Conservation (phyloP, 441 rosid genomes). For the Corymbia citriodora region DNA sequence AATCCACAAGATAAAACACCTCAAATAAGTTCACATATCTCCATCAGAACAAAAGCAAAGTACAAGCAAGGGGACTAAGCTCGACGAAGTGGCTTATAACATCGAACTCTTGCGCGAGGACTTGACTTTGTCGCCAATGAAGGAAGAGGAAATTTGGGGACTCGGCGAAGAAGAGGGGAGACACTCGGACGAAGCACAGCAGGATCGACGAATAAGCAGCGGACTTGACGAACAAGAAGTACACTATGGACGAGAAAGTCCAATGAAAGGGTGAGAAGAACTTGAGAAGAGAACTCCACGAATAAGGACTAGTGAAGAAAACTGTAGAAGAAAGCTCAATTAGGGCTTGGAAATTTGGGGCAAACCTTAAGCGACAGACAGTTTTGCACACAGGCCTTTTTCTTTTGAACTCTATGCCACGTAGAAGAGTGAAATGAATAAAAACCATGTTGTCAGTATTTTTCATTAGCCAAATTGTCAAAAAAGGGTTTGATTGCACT, state of each 20-base stretch:
- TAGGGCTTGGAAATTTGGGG: neutral
- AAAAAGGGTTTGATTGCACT: fast-evolving
- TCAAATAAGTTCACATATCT: too few species aligned
- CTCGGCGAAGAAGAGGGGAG: neutral
- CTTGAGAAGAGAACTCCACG: too few species aligned
- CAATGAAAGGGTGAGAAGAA: neutral
- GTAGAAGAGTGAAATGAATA: too few species aligned
- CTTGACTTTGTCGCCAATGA: fast-evolving
- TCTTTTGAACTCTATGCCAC: too few species aligned
- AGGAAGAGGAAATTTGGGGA: neutral
- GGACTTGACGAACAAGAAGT: neutral
- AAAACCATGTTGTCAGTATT: fast-evolving
- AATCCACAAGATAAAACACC: too few species aligned
- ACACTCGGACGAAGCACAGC: neutral
- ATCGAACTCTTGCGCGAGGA: neutral
- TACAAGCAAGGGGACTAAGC: neutral
- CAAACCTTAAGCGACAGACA: neutral
- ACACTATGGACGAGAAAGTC: neutral
- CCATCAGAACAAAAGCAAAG: too few species aligned
- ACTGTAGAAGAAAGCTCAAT: too few species aligned
- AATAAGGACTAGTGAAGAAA: too few species aligned
- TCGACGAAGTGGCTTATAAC: neutral
- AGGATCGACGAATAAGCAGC: neutral
- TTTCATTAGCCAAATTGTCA: fast-evolving
- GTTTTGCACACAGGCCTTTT: too few species aligned